Conservation (phyloP, 1,284 basidiomycete genomes). For the Moniliophthora roreri region DNA sequence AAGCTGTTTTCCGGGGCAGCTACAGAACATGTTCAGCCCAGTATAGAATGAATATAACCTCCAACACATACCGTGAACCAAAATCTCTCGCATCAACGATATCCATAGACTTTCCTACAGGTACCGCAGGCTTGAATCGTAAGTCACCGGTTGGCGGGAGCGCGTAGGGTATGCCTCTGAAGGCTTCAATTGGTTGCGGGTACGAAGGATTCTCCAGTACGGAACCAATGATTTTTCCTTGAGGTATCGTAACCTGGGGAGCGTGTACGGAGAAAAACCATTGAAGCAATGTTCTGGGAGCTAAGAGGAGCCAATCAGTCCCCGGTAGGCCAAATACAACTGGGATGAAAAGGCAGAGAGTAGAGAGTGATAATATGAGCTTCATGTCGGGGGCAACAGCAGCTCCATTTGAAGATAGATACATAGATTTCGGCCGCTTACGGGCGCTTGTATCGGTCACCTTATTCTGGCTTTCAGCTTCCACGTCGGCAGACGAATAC, state of each 20-base stretch:
- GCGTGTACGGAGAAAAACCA: neutral
- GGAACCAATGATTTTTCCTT: neutral
- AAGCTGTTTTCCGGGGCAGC: slow-evolving; percentile 2
- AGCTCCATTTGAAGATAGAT: too few relatives aligned
- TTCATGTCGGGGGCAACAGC: too few relatives aligned
- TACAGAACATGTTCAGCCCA: neutral
- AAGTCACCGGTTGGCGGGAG: neutral
- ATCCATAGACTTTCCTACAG: neutral
- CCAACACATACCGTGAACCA: neutral
- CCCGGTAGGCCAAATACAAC: too few relatives aligned
- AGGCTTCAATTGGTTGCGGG: neutral
- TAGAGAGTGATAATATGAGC: too few relatives aligned
- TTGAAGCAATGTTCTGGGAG: too few relatives aligned
- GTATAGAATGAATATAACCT: neutral
- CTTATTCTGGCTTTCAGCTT: too few relatives aligned
- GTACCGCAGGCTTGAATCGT: neutral
- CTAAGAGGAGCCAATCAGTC: too few relatives aligned
- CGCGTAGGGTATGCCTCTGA: slow-evolving; percentile 1
- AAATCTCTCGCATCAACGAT: neutral
- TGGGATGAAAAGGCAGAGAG: too few relatives aligned
- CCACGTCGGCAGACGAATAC: too few relatives aligned
- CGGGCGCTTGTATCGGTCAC: too few relatives aligned
- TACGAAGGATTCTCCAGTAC: neutral
- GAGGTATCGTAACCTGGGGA: neutral
- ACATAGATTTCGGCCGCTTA: too few relatives aligned